A percentile compares a stretch with the other conserved stretches of the same genome.
Conservation (phyloP, 2,329 filamentous ascomycete genomes). For the Pseudonectria foliicola region DNA sequence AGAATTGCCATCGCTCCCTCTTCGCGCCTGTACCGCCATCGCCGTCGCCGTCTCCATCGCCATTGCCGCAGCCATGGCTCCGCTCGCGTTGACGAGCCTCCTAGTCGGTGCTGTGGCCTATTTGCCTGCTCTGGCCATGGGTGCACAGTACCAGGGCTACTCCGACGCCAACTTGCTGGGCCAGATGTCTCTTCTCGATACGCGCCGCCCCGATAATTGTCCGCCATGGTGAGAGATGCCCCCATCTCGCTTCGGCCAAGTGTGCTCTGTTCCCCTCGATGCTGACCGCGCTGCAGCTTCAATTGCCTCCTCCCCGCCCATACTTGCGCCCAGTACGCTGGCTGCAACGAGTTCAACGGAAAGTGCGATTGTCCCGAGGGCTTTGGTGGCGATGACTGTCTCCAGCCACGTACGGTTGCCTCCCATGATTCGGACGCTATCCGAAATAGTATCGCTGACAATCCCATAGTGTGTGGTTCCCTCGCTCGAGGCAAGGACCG, state of each 20-base stretch:
- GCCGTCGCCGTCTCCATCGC: not conserved
- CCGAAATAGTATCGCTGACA: not conserved
- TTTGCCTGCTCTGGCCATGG: constrained; percentile 33
- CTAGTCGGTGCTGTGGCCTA: constrained; percentile 32
- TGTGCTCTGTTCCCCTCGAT: constrained; percentile 7
- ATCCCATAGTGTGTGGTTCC: constrained; percentile 66
- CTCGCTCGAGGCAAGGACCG: constrained; percentile 74
- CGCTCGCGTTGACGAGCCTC: constrained; percentile 29
- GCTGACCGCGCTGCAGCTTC: constrained; percentile 55
- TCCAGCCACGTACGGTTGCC: constrained; percentile 58
- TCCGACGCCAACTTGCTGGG: constrained; percentile 55
- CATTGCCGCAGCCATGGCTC: constrained; percentile 32
- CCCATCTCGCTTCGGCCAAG: constrained; percentile 8
- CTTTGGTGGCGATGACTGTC: constrained; percentile 90
- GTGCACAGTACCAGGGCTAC: constrained; percentile 47
- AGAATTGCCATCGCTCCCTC: constrained; percentile 7
- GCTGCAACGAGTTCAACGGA: constrained; percentile 83
- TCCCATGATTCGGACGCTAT: not conserved
- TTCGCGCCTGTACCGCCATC: constrained; percentile 9
- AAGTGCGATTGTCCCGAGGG: constrained; percentile 89
- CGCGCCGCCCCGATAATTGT: constrained; percentile 63
- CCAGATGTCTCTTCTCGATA: constrained; percentile 63
- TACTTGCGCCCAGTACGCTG: constrained; percentile 81
- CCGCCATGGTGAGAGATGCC: constrained; percentile 57
- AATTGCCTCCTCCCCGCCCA: constrained; percentile 95